Percentiles rank a stretch among this genome's conserved stretches.
phyloP scores from a whole-genome alignment of 345 rosid genomes.

The Eucalyptus globulus region DNA sequence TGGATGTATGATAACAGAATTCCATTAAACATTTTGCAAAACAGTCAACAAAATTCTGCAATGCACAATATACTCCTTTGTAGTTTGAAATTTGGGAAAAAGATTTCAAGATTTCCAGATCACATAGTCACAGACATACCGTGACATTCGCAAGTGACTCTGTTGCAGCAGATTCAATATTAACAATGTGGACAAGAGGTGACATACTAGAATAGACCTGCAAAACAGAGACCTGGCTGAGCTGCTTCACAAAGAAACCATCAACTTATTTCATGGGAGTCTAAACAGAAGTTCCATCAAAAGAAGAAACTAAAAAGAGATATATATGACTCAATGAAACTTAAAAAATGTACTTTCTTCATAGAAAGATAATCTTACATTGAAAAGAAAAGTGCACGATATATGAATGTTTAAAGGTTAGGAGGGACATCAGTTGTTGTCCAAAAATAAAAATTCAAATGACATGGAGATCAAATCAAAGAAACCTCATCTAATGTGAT shows the following conservation, averaged over 20 bases:
- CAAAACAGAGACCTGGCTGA: not conserved
- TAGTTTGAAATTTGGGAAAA: not conserved
- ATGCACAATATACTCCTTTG: not conserved
- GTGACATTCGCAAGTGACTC: conserved; percentile 50
- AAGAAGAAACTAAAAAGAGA: not conserved
- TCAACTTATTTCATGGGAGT: not conserved
- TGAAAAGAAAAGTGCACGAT: not conserved
- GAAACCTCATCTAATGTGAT: not conserved
- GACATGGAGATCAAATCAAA: not conserved
- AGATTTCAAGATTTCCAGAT: not conserved
- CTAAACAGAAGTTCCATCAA: not conserved
- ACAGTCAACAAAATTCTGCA: not conserved
- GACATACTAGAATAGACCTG: conserved; percentile 65
- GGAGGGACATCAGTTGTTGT: not conserved
- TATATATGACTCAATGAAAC: not conserved
- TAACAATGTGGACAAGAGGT: conserved; percentile 47
- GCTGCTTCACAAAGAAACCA: not conserved
- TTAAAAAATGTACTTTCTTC: not conserved
- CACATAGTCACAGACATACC: conserved; percentile 12
- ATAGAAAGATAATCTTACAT: not conserved
- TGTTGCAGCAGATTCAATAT: conserved; percentile 30
- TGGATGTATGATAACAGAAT: not conserved
- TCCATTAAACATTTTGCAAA: not conserved
- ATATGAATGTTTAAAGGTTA: not conserved
- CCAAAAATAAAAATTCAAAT: not conserved